Percentiles rank a stretch among this genome's conserved stretches.
These are phyloP conservation scores for Monosporascus sp. DNA, from an alignment of 2,329 filamentous ascomycete species.

Conservation along the genomic window DNA sequence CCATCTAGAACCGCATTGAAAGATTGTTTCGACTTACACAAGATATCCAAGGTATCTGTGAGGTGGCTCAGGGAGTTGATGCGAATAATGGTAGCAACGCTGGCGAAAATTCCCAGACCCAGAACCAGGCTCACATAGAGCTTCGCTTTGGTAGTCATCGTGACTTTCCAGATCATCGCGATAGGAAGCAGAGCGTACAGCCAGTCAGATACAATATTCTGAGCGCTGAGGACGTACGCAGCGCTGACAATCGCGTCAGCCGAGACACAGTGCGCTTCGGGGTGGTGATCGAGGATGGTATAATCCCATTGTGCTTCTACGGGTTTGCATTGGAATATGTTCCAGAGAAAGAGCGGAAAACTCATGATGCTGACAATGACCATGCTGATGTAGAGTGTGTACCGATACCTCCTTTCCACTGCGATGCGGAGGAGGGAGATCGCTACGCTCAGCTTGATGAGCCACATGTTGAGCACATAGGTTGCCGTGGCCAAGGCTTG, in stretches of 20 bases:
- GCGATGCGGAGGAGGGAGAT: conserved; percentile 47
- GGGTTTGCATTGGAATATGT: conserved; percentile 41
- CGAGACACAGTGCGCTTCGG: conserved; percentile 36
- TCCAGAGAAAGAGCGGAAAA: conserved; percentile 45
- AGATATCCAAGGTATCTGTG: conserved; percentile 38
- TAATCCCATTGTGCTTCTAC: conserved; percentile 49
- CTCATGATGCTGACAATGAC: conserved; percentile 42
- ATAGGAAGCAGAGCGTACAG: conserved; percentile 49
- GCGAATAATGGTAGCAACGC: conserved; percentile 48
- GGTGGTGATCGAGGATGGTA: conserved; percentile 31
- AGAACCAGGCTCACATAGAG: conserved; percentile 45
- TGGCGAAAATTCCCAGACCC: conserved; percentile 48
- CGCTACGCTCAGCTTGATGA: conserved; percentile 52
- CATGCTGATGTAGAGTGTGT: conserved; percentile 41
- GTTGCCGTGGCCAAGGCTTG: conserved; percentile 46
- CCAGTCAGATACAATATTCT: conserved; percentile 51
- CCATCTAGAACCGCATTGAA: not conserved
- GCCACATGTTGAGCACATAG: conserved; percentile 50
- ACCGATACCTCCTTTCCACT: conserved; percentile 40
- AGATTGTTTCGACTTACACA: conserved; percentile 35
- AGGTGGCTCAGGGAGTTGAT: conserved; percentile 43
- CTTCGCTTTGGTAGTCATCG: conserved; percentile 48
- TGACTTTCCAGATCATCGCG: conserved; percentile 50
- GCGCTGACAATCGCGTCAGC: conserved; percentile 39
- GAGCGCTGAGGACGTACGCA: conserved; percentile 46